phyloP scores from a whole-genome alignment of 164 flowering plant genomes.

The Sextonia rubra region DNA sequence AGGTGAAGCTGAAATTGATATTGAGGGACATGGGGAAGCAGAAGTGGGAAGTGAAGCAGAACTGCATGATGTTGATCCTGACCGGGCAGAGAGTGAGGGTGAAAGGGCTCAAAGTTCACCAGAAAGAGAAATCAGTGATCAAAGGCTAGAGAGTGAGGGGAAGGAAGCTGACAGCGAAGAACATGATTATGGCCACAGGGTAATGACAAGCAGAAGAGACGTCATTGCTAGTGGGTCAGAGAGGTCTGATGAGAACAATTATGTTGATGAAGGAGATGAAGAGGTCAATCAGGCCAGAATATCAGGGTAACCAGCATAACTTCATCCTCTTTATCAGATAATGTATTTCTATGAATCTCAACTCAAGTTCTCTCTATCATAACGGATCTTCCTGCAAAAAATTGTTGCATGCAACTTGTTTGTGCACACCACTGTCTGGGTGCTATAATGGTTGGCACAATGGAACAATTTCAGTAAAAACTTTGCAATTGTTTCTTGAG shows the following conservation, averaged over 20 bases:
- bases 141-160: conserved; percentile 65
- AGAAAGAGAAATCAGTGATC: conserved; percentile 66
- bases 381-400: not conserved
- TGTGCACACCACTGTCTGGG: too few species aligned
- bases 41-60: conserved; percentile 85
- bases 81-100: conserved; percentile 83
- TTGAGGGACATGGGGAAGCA: conserved; percentile 83
- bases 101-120: conserved; percentile 79
- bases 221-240: conserved; percentile 77
- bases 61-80: conserved; percentile 51
- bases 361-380: not conserved
- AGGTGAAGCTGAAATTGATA: conserved; percentile 43
- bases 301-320: conserved; percentile 37
- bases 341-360: not conserved
- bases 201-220: conserved; percentile 63
- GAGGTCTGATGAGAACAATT: conserved; percentile 69
- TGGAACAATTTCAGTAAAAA: too few species aligned
- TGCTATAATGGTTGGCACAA: too few species aligned
- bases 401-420: too few species aligned
- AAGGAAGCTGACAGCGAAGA: conserved; percentile 79
- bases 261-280: conserved; percentile 71
- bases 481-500: too few species aligned
- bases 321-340: not conserved
- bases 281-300: conserved; percentile 76
- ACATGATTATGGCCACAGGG: conserved; percentile 67